These are phyloP conservation scores for Bremia lactucae DNA, from an alignment of 352 stramenopile species.

Conservation along the genomic window DNA sequence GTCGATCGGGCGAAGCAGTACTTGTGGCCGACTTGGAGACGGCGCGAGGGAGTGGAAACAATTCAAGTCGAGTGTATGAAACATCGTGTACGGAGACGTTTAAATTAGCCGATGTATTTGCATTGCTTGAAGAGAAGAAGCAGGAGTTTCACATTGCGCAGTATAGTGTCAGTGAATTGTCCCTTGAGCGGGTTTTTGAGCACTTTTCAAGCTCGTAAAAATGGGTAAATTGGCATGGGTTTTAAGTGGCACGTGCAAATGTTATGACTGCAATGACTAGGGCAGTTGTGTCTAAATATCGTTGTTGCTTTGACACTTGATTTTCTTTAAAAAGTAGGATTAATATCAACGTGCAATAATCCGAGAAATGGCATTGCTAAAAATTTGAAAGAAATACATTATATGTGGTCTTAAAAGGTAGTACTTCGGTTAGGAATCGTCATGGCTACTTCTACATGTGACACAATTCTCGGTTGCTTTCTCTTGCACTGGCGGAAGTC, in stretches of 20 bases:
- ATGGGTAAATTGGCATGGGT: neutral
- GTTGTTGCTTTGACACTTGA: too few species aligned
- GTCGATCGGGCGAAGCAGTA: conserved; percentile 34
- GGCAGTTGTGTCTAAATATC: too few species aligned
- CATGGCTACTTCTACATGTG: neutral
- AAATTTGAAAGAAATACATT: too few species aligned
- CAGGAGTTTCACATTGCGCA: conserved; percentile 58
- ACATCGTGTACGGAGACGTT: conserved; percentile 55
- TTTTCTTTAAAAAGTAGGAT: too few species aligned
- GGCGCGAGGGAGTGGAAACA: conserved; percentile 38
- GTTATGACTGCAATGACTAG: too few species aligned
- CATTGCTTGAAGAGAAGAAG: conserved; percentile 70
- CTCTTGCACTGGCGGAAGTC: conserved; percentile 28
- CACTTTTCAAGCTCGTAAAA: conserved; percentile 51
- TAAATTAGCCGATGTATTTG: conserved; percentile 70
- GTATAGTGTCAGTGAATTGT: conserved; percentile 88
- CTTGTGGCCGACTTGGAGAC: conserved; percentile 35
- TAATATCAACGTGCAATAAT: too few species aligned
- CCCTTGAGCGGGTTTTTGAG: conserved; percentile 90
- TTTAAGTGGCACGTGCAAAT: neutral
- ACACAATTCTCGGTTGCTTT: neutral
- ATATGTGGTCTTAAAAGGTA: neutral
- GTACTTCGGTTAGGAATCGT: neutral
- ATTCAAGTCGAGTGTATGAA: conserved; percentile 53
- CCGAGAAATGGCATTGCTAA: too few species aligned